These are phyloP conservation scores for Podila minutissima DNA, from an alignment of 192 early-diverging fungal genomes.

Conservation along the genomic window DNA sequence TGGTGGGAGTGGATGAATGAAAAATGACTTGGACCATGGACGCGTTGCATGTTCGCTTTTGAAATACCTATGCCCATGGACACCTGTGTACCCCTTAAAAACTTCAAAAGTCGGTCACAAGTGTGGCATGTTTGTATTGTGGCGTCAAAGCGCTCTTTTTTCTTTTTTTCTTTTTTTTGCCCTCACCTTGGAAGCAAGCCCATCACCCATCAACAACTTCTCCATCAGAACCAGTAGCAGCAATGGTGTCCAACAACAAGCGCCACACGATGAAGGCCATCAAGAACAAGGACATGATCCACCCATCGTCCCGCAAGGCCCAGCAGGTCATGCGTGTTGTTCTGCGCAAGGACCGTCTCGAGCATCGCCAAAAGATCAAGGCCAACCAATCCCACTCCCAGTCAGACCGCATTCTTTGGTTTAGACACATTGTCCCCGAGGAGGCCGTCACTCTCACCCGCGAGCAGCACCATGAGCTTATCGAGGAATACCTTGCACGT, in stretches of 20 bases:
- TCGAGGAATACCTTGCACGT: slow-evolving; percentile 55
- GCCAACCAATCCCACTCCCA: slow-evolving; percentile 21
- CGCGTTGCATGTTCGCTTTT: too few species aligned
- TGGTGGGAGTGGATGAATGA: too few species aligned
- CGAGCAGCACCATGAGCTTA: slow-evolving; percentile 23
- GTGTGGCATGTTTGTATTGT: background rate
- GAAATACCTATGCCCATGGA: too few species aligned
- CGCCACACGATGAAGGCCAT: slow-evolving; percentile 65
- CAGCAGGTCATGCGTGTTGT: slow-evolving; percentile 58
- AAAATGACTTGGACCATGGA: too few species aligned
- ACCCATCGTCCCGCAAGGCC: slow-evolving; percentile 68
- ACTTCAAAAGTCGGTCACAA: background rate
- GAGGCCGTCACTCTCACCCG: slow-evolving; percentile 23
- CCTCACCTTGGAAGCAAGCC: background rate
- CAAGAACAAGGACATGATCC: slow-evolving; percentile 64
- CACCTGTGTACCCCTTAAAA: background rate
- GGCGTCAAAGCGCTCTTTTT: slow-evolving; percentile 4
- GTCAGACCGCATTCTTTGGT: slow-evolving; percentile 65
- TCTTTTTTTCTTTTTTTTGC: slow-evolving; percentile 3
- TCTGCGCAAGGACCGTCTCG: slow-evolving; percentile 60
- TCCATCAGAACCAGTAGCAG: background rate
- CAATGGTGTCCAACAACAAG: slow-evolving; percentile 63
- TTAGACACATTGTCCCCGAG: slow-evolving; percentile 63
- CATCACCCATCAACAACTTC: background rate
- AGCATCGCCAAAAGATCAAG: slow-evolving; percentile 48